These are phyloP conservation scores for Sarcomyxa edulis DNA, from an alignment of 768 basidiomycete genomes.

Conservation along the genomic window DNA sequence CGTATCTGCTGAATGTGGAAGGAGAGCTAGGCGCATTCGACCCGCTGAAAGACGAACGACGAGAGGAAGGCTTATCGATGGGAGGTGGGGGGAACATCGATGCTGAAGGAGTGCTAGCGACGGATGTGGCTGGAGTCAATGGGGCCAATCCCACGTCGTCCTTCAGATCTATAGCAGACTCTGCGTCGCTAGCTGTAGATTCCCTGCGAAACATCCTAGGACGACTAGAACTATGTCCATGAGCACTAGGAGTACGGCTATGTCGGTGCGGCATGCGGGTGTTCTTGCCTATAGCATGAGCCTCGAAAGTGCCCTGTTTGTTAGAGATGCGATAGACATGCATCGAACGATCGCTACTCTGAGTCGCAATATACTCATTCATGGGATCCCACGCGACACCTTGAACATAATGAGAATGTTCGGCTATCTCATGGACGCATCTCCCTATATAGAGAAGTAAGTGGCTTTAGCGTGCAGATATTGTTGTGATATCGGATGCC, in stretches of 20 bases:
- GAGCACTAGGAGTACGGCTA: slow-evolving; percentile 62
- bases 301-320: slow-evolving; percentile 79
- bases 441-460: slow-evolving; percentile 48
- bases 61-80: slow-evolving; percentile 49
- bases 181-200: slow-evolving; percentile 73
- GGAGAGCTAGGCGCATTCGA: slow-evolving; percentile 80
- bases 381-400: slow-evolving; percentile 99
- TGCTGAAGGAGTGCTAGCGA: slow-evolving; percentile 59
- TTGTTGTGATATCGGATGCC: slow-evolving; percentile 5
- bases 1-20: slow-evolving; percentile 56
- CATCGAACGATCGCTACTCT: slow-evolving; percentile 94
- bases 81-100: slow-evolving; percentile 65
- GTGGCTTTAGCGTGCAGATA: no score
- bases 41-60: slow-evolving; percentile 74
- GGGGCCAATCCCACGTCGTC: slow-evolving; percentile 41
- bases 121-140: slow-evolving; percentile 64
- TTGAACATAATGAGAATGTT: slow-evolving; percentile 96
- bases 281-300: slow-evolving; percentile 89
- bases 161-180: slow-evolving; percentile 39
- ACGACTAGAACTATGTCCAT: slow-evolving; percentile 35
- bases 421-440: slow-evolving; percentile 85
- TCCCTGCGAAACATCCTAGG: slow-evolving; percentile 62
- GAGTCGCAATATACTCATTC: slow-evolving; percentile 96
- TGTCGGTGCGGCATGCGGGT: slow-evolving; percentile 69
- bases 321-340: slow-evolving; percentile 85